phyloP scores from a whole-genome alignment of 1,284 basidiomycete genomes.

The Fistulina hepatica region DNA sequence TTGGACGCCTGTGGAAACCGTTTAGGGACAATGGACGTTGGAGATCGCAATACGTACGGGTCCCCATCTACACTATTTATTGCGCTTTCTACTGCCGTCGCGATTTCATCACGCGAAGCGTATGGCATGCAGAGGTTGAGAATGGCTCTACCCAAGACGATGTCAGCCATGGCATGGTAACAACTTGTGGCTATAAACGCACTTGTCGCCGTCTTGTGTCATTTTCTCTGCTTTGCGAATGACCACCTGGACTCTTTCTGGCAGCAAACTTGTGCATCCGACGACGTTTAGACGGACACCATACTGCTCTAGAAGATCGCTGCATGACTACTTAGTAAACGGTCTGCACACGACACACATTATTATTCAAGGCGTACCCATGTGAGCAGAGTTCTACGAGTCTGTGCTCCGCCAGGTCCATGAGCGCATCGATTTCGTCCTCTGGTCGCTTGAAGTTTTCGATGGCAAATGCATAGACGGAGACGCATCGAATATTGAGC shows the following conservation, averaged over 20 bases:
- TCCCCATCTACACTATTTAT: conserved; percentile 4
- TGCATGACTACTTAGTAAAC: conserved; percentile 21
- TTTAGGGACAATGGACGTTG: background rate
- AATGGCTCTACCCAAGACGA: conserved; percentile 49
- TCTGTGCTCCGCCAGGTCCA: conserved; percentile 77
- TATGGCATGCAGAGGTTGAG: conserved; percentile 96
- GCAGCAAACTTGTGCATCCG: conserved; percentile 71
- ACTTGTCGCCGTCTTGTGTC: conserved; percentile 69
- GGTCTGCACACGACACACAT: background rate
- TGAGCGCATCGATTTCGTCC: conserved; percentile 81
- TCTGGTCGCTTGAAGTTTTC: conserved; percentile 92
- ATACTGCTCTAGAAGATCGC: conserved; percentile 69
- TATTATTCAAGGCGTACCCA: conserved; percentile 46
- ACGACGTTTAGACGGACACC: conserved; percentile 81
- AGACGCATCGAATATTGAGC: conserved; percentile 72
- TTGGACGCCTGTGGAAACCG: no score
- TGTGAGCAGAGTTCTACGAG: conserved; percentile 74
- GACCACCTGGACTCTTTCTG: conserved; percentile 61
- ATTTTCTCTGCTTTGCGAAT: conserved; percentile 68
- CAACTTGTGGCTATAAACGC: conserved; percentile 1
- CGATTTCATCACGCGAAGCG: conserved; percentile 85
- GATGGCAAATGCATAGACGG: conserved; percentile 93
- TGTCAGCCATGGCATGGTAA: conserved; percentile 4
- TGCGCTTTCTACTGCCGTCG: conserved; percentile 51
- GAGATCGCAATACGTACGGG: background rate